Percentiles rank a stretch among this genome's conserved stretches.
Evolutionary conservation across 1,139 yeast genomes (phyloP).

Genomic region (Yamadazyma friedrichii): DNA sequence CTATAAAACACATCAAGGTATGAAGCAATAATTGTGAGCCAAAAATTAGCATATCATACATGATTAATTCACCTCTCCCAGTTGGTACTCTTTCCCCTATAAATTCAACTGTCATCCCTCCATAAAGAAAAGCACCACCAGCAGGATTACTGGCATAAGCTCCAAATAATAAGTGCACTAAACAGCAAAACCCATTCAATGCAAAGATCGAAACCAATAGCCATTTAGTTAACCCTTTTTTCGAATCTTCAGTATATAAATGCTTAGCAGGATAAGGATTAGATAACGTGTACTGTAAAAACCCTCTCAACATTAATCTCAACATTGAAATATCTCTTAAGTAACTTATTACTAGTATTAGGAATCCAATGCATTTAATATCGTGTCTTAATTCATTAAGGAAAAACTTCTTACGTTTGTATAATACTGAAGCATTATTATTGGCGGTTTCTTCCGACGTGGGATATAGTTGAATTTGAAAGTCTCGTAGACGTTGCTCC

Average conservation of each 20-base stretch:
- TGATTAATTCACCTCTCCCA: conserved; percentile 25
- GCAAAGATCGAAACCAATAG: conserved; percentile 25
- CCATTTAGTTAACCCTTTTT: conserved; percentile 27
- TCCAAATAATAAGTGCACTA: conserved; percentile 32
- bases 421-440: conserved; percentile 36
- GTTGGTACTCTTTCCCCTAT: conserved; percentile 40
- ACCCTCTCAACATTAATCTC: conserved; percentile 25
- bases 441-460: conserved; percentile 35
- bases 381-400: conserved; percentile 33
- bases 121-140: conserved; percentile 26
- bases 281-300: conserved; percentile 29
- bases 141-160: conserved; percentile 17
- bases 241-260: conserved; percentile 25
- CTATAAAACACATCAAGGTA: conserved; percentile 30
- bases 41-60: conserved; percentile 27
- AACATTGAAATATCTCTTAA: conserved; percentile 37
- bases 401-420: conserved; percentile 41
- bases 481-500: conserved; percentile 27
- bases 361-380: conserved; percentile 27
- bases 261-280: conserved; percentile 24
- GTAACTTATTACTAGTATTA: conserved; percentile 31
- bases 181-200: conserved; percentile 25
- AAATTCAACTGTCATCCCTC: conserved; percentile 38
- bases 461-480: conserved; percentile 33
- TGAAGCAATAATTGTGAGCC: conserved; percentile 31